phyloP scores from a whole-genome alignment of 139 green algal genomes.

The Chlamydomonas sp. region DNA sequence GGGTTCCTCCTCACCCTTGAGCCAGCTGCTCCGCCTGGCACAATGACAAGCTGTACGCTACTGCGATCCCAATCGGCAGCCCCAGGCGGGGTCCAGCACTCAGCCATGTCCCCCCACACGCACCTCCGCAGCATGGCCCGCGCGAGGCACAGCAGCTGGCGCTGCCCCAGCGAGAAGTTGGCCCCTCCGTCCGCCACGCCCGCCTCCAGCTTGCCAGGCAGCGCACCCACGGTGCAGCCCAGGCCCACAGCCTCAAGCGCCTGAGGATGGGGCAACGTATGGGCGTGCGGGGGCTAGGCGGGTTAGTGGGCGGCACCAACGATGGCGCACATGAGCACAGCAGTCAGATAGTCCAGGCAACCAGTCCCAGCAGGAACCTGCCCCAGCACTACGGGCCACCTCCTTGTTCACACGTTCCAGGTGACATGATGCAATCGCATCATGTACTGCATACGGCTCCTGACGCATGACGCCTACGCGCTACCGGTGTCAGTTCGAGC shows the following conservation, averaged over 20 bases:
- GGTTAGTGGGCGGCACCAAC: too few relatives aligned
- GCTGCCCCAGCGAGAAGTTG: constrained; percentile 81
- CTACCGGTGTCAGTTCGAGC: too few relatives aligned
- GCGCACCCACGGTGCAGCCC: constrained; percentile 47
- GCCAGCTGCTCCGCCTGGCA: neutral
- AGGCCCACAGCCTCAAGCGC: constrained; percentile 79
- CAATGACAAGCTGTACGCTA: too few relatives aligned
- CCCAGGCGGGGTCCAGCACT: neutral
- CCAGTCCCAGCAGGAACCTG: neutral
- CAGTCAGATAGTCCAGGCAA: neutral
- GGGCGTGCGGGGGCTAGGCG: too few relatives aligned
- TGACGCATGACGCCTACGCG: too few relatives aligned
- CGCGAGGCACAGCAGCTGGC: constrained; percentile 94
- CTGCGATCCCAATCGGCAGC: neutral
- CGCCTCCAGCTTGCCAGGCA: neutral
- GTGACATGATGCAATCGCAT: neutral
- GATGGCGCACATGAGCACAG: neutral
- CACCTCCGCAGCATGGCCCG: constrained; percentile 80
- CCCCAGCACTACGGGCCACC: neutral
- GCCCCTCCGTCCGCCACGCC: constrained; percentile 66
- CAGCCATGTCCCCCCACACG: neutral
- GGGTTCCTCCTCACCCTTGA: neutral
- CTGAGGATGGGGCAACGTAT: neutral
- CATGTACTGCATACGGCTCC: neutral
- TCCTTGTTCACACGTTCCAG: neutral